A percentile compares a stretch with the other conserved stretches of the same genome.
Conservation (phyloP, 1,284 basidiomycete species). For the Salmacisia buchloeana region DNA sequence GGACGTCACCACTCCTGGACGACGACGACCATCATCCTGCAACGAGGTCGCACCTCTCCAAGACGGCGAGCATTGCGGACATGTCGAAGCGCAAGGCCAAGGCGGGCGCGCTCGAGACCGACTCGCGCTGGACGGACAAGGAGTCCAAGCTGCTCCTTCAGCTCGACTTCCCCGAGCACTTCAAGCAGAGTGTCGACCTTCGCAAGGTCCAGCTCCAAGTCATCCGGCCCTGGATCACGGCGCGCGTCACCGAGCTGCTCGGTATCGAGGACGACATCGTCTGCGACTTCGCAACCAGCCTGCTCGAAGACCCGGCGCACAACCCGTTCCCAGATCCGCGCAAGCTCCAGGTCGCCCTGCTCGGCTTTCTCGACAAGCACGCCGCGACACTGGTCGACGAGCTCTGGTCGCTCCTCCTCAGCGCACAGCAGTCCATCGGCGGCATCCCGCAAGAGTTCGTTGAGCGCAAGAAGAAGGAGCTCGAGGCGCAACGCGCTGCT, state of each 20-base stretch:
- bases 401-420: constrained; percentile 82
- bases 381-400: constrained; percentile 79
- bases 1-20: too few species aligned
- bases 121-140: constrained; percentile 82
- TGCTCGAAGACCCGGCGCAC: constrained; percentile 75
- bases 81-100: neutral
- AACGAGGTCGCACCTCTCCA: too few species aligned
- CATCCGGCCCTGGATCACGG: constrained; percentile 79
- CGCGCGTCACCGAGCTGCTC: constrained; percentile 79
- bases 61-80: neutral
- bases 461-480: constrained; percentile 90
- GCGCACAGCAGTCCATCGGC: constrained; percentile 79
- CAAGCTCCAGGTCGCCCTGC: constrained; percentile 89
- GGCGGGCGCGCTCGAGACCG: constrained; percentile 14
- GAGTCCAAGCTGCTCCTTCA: constrained; percentile 78
- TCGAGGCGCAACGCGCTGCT: constrained; percentile 64
- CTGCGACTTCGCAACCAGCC: constrained; percentile 87
- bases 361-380: constrained; percentile 72
- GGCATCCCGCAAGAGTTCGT: constrained; percentile 90
- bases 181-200: constrained; percentile 70
- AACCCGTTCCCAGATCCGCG: constrained; percentile 75
- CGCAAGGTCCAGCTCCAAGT: constrained; percentile 84
- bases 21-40: too few species aligned
- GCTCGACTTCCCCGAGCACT: constrained; percentile 79
- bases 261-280: constrained; percentile 96